Conservation (phyloP, 495 filamentous ascomycete genomes). For the Trichoderma virens region DNA sequence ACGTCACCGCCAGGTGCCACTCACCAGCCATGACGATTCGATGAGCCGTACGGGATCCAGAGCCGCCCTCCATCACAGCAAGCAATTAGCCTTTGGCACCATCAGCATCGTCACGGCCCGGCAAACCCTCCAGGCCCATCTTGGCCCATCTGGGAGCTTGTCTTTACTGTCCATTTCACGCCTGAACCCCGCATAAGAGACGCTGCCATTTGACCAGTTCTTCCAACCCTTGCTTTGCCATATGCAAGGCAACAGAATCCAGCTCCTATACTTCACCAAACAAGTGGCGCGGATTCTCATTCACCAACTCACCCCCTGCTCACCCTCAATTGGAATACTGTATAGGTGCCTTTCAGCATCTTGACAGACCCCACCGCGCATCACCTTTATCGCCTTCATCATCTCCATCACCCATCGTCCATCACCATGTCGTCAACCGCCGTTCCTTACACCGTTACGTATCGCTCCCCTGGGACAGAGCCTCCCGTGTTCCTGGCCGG, state of each 20-base stretch:
- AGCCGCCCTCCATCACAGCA: conserved; percentile 1
- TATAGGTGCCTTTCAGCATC: too few species aligned
- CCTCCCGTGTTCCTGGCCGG: conserved; percentile 60
- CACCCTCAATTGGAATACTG: too few species aligned
- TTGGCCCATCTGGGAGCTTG: conserved; percentile 1
- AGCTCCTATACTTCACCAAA: too few species aligned
- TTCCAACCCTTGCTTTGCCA: neutral
- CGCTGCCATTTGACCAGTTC: too few species aligned
- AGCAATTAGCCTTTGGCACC: neutral
- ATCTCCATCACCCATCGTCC: conserved; percentile 13
- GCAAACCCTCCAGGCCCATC: neutral
- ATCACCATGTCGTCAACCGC: conserved; percentile 29
- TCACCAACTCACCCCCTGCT: too few species aligned
- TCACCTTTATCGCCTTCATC: too few species aligned
- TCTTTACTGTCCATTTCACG: neutral
- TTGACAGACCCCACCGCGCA: neutral
- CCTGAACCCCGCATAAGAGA: neutral
- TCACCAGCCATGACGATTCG: conserved; percentile 5
- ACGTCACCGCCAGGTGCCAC: conserved; percentile 2
- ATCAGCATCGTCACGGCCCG: conserved; percentile 6
- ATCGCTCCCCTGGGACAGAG: conserved; percentile 44
- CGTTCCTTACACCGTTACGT: conserved; percentile 46
- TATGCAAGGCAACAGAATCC: neutral
- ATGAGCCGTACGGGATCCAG: neutral
- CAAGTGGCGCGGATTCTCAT: too few species aligned